phyloP scores from a whole-genome alignment of 306 rosid species.

The Dalbergia oliveri region DNA sequence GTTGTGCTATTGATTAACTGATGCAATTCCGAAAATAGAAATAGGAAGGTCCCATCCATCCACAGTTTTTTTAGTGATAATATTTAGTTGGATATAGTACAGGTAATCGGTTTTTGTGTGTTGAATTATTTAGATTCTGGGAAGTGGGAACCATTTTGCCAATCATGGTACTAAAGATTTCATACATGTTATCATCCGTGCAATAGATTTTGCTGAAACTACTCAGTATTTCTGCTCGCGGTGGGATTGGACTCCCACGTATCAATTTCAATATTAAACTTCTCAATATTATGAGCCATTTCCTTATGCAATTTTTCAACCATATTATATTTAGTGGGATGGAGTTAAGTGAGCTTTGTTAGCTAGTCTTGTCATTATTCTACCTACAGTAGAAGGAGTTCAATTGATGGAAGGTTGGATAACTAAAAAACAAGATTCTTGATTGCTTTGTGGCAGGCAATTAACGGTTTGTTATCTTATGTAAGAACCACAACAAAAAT shows the following conservation, averaged over 20 bases:
- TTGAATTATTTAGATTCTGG: slow-evolving; percentile 5
- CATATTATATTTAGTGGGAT: background rate
- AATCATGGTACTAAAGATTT: background rate
- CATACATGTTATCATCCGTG: background rate
- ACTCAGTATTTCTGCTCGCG: slow-evolving; percentile 18
- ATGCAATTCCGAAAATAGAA: too few species aligned
- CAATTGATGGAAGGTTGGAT: slow-evolving; percentile 32
- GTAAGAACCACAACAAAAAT: background rate
- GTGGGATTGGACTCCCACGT: background rate
- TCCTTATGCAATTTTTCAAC: slow-evolving; percentile 17
- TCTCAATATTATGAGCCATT: slow-evolving; percentile 6
- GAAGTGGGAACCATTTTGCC: background rate
- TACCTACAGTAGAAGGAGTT: slow-evolving; percentile 14
- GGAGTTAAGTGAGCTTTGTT: slow-evolving; percentile 10
- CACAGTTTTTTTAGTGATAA: background rate
- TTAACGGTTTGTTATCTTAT: slow-evolving; percentile 15
- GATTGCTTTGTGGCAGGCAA: slow-evolving; percentile 21
- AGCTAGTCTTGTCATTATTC: background rate
- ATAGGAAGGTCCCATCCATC: too few species aligned
- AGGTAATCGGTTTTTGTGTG: background rate
- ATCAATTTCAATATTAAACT: background rate
- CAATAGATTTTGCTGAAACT: slow-evolving; percentile 19
- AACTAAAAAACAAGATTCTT: slow-evolving; percentile 20
- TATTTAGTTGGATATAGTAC: too few species aligned
- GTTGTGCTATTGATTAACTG: background rate